A percentile compares a stretch with the other conserved stretches of the same genome.
Evolutionary conservation across 2,329 filamentous ascomycete genomes (phyloP).

Genomic region (Lachnellula occidentalis): DNA sequence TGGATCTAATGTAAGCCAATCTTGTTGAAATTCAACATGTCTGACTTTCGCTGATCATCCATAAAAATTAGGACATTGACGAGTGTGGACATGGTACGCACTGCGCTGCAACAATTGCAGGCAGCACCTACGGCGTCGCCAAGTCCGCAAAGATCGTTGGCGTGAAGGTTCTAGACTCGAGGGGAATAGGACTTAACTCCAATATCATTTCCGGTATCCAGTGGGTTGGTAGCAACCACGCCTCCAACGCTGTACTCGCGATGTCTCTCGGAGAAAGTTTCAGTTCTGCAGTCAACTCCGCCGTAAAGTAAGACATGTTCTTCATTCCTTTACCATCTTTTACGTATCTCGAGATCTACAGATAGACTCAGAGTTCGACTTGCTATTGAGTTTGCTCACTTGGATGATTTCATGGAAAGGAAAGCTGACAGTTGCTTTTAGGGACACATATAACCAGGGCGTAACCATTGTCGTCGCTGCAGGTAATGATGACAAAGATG

Average conservation of each 20-base stretch:
- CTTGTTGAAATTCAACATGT: background rate
- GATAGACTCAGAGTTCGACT: too few species aligned
- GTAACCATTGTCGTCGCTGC: constrained; percentile 49
- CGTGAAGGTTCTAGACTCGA: constrained; percentile 35
- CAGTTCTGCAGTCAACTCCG: constrained; percentile 44
- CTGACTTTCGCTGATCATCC: background rate
- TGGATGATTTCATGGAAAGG: too few species aligned
- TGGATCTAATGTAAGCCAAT: constrained; percentile 18
- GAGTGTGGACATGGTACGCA: constrained; percentile 39
- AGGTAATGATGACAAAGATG: constrained; percentile 43
- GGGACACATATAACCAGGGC: constrained; percentile 28
- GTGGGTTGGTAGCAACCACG: constrained; percentile 30
- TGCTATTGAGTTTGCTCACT: constrained; percentile 38
- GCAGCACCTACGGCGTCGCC: constrained; percentile 36
- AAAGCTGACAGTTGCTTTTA: too few species aligned
- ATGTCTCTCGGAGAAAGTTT: constrained; percentile 48
- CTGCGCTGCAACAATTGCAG: constrained; percentile 36
- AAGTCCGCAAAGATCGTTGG: constrained; percentile 35
- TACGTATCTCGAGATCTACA: too few species aligned
- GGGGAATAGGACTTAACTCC: constrained; percentile 31
- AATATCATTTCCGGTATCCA: constrained; percentile 35
- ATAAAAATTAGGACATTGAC: constrained; percentile 29
- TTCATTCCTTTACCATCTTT: too few species aligned
- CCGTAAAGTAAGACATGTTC: constrained; percentile 21
- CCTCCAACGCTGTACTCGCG: constrained; percentile 43